Conservation (phyloP, 441 rosid species). For the Adansonia gregorii region DNA sequence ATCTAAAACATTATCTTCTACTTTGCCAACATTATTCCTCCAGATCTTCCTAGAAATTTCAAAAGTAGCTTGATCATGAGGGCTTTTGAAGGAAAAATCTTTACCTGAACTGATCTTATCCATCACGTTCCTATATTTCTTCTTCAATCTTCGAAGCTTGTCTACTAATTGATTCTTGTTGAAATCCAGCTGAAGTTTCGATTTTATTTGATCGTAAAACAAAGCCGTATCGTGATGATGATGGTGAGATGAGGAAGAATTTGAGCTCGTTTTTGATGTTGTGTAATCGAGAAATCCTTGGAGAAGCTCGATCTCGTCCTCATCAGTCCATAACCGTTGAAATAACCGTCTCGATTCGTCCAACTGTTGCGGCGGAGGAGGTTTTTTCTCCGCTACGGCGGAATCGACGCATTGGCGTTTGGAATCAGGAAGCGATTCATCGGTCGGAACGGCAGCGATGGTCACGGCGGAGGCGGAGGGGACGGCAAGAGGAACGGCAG, state of each 20-base stretch:
- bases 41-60: constrained; percentile 97
- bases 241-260: constrained; percentile 26
- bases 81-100: constrained; percentile 78
- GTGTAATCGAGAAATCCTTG: constrained; percentile 89
- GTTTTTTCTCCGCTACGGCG: constrained; percentile 35
- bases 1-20: constrained; percentile 53
- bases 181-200: constrained; percentile 90
- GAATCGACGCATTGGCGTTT: constrained; percentile 56
- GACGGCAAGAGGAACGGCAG: constrained; percentile 36
- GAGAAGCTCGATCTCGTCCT: constrained; percentile 97
- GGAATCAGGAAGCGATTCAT: constrained; percentile 39
- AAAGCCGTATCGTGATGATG: constrained; percentile 85
- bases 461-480: constrained; percentile 52
- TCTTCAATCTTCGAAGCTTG: constrained; percentile 88
- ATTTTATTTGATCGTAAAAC: constrained; percentile 93
- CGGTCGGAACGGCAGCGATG: constrained; percentile 46
- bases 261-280: constrained; percentile 51
- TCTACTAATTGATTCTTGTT: constrained; percentile 97
- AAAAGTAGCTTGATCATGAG: constrained; percentile 92
- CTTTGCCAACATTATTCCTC: constrained; percentile 48
- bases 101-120: constrained; percentile 79
- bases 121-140: constrained; percentile 83
- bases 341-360: constrained; percentile 83
- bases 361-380: constrained; percentile 41
- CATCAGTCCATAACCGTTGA: constrained; percentile 97